phyloP scores from a whole-genome alignment of 495 filamentous ascomycete genomes.

The Neurospora sp. region DNA sequence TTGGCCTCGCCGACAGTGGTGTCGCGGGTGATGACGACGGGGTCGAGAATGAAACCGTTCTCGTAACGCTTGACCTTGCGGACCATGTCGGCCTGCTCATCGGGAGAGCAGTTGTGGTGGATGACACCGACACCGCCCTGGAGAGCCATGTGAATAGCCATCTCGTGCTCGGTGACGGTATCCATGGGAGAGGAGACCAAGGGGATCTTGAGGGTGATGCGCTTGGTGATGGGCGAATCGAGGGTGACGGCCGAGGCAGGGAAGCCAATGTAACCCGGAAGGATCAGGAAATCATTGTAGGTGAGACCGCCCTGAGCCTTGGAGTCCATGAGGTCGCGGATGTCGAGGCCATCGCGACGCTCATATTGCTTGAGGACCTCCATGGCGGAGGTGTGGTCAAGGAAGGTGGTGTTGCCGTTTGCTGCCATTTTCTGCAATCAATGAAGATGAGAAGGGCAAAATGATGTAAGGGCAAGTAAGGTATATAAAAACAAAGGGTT shows the following conservation, averaged over 20 bases:
- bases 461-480: neutral
- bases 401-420: slow-evolving; percentile 43
- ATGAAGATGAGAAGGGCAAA: slow-evolving; percentile 4
- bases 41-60: slow-evolving; percentile 97
- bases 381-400: slow-evolving; percentile 54
- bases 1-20: slow-evolving; percentile 89
- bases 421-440: slow-evolving; percentile 47
- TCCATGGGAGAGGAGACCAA: slow-evolving; percentile 98
- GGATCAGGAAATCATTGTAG: slow-evolving; percentile 53
- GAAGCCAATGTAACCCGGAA: slow-evolving; percentile 61
- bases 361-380: slow-evolving; percentile 70
- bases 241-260: slow-evolving; percentile 81
- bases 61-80: slow-evolving; percentile 98
- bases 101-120: slow-evolving; percentile 95
- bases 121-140: slow-evolving; percentile 95
- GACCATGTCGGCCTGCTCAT: slow-evolving; percentile 97
- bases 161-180: slow-evolving; percentile 96
- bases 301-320: slow-evolving; percentile 83
- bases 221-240: slow-evolving; percentile 86
- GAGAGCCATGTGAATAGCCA: slow-evolving; percentile 98
- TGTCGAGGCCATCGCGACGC: slow-evolving; percentile 71
- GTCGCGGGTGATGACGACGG: slow-evolving; percentile 77
- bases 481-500: slow-evolving; percentile 1
- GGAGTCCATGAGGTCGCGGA: slow-evolving; percentile 74
- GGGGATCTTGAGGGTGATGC: slow-evolving; percentile 86